Evolutionary conservation across 495 filamentous ascomycete species (phyloP), one percentile per base, ranked within the genome.

Genomic region (Beverwykella pulmonaria): DNA sequence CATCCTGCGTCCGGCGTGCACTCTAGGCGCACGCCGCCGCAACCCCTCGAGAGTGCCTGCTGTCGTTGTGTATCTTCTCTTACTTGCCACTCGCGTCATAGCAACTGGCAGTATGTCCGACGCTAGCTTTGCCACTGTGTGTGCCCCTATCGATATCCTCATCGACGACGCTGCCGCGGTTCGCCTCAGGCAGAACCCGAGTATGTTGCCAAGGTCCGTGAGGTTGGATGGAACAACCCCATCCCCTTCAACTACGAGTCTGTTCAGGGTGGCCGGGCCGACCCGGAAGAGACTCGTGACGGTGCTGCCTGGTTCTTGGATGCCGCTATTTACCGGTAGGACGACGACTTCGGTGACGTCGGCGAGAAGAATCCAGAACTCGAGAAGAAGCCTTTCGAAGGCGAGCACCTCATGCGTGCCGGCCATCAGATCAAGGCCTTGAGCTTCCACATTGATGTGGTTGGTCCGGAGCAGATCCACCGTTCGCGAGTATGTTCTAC

Each of bases 341-440:
- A 86, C 10, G 91, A 91, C 1, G 91, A 96, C 4, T 88, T 82
- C 65, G 94, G 93, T 12, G 93, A 98, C 55, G 79, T 98, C 53
- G 92, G 87, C 29, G 94, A 93, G 4, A 76, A 76, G 41, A 78
- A 85, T 67, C 76, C 81, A 0, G 82, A 83, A 41, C 84, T 98
- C 0, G 92, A 98, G 78, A 52, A 81, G 7, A 75, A 85, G 67
- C 84, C 97, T 6, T 98, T 94, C 71, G 82, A 85, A 5, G 74
- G 78, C 12, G 80, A 83, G 5, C 69, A 76, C 49, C 74, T 80
- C 46, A 75, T 79, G 60, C 75, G 78, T 2, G 71, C 74, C 12
- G 84, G 84, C 3, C 55, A 73, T 25, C 75, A 77, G 34, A 68
- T 84, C 10, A 60, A 76, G 27, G 78, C 78, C 74, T 75, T 82